Percentiles rank a stretch among this genome's conserved stretches.
Evolutionary conservation across 768 basidiomycete genomes (phyloP).

Genomic region (Xerocomellus amylosporus): DNA sequence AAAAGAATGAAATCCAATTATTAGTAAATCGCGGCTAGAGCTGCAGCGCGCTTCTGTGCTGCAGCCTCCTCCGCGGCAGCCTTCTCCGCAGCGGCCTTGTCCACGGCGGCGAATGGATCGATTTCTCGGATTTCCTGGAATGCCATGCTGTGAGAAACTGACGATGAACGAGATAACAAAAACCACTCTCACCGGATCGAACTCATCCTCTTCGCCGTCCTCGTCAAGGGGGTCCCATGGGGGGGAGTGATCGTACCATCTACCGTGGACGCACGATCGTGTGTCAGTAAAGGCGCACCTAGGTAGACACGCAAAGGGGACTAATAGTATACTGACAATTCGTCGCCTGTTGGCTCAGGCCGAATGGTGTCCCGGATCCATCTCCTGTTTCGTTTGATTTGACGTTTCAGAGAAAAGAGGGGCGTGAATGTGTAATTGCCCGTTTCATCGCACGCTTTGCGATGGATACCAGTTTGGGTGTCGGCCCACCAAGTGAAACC

Average conservation of each 20-base stretch:
- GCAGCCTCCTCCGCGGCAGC: conserved; percentile 2
- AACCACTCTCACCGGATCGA: conserved; percentile 16
- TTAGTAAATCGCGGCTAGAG: background rate
- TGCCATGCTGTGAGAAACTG: background rate
- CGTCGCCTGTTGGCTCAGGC: conserved; percentile 17
- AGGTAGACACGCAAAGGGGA: background rate
- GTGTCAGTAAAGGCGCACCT: background rate
- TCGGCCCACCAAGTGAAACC: conserved; percentile 20
- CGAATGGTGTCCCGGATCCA: conserved; percentile 15
- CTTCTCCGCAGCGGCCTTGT: background rate
- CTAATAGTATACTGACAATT: conserved; percentile 15
- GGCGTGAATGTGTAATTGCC: conserved; percentile 20
- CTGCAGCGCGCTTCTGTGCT: background rate
- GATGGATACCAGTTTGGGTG: conserved; percentile 16
- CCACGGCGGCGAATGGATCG: conserved; percentile 17
- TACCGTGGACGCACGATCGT: background rate
- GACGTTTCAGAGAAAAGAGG: conserved; percentile 19
- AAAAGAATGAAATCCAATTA: background rate
- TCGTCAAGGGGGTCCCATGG: conserved; percentile 30
- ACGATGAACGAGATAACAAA: background rate
- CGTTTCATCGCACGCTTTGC: conserved; percentile 14
- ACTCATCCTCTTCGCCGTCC: conserved; percentile 23
- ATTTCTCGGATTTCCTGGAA: conserved; percentile 1
- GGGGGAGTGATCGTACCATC: conserved; percentile 16
- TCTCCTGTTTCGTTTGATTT: conserved; percentile 1